phyloP scores from a whole-genome alignment of 441 rosid genomes.

The Adansonia grandidieri region DNA sequence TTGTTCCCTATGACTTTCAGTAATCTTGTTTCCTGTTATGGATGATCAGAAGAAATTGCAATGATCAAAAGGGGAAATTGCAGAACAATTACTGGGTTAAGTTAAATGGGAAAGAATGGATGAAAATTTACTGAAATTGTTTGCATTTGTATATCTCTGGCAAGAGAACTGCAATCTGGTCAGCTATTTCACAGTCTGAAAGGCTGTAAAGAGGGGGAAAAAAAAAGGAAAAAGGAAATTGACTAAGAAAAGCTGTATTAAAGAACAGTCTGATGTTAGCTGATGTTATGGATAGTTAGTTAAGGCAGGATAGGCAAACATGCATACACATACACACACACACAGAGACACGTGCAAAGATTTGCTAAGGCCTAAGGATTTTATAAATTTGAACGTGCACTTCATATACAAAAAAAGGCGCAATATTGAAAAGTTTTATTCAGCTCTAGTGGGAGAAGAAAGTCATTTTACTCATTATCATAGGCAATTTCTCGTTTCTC shows the following conservation, averaged over 20 bases:
- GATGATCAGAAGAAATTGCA: neutral
- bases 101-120: neutral
- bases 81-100: neutral
- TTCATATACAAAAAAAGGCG: neutral
- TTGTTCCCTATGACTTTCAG: neutral
- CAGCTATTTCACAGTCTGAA: neutral
- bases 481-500: neutral
- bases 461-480: neutral
- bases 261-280: neutral
- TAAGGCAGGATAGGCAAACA: neutral
- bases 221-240: neutral
- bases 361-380: neutral
- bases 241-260: neutral
- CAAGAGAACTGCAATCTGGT: neutral
- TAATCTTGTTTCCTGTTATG: conserved; percentile 1
- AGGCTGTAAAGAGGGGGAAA: neutral
- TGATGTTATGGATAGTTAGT: neutral
- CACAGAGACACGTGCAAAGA: neutral
- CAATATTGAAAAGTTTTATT: neutral
- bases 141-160: neutral
- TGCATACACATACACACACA: neutral
- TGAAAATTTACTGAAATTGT: neutral
- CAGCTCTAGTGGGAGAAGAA: conserved; percentile 16
- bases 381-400: neutral
- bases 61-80: neutral